These are phyloP conservation scores for Schizochytrium sp. DNA, from an alignment of 108 stramenopile genomes.

Conservation along the genomic window DNA sequence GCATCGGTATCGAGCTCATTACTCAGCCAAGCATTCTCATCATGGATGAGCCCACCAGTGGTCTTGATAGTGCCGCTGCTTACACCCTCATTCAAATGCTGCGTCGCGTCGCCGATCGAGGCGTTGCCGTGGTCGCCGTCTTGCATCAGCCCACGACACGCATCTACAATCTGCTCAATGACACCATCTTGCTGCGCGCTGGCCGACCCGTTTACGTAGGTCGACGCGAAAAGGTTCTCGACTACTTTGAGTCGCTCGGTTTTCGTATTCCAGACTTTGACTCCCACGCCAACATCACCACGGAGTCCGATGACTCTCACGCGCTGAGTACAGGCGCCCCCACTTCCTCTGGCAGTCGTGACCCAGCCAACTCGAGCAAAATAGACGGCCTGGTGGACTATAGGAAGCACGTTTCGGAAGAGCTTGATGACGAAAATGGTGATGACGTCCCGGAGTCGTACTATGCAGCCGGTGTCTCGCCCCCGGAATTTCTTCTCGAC, in stretches of 20 bases:
- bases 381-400: no score
- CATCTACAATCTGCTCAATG: constrained; percentile 69
- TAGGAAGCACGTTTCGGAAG: no score
- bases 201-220: background rate
- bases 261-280: background rate
- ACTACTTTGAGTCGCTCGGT: background rate
- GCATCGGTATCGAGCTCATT: constrained; percentile 36
- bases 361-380: no score
- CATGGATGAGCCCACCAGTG: constrained; percentile 47
- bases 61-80: constrained; percentile 72
- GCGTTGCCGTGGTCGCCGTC: constrained; percentile 67
- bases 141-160: constrained; percentile 78
- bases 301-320: background rate
- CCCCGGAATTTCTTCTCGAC: background rate
- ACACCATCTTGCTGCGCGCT: constrained; percentile 48
- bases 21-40: constrained; percentile 23
- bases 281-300: background rate
- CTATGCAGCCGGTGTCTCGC: background rate
- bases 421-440: background rate
- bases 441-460: background rate
- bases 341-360: no score
- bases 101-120: constrained; percentile 47
- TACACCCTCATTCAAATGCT: constrained; percentile 57
- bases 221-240: background rate
- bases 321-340: no score